Evolutionary conservation across 2,329 filamentous ascomycete species (phyloP).

Genomic region (Colletotrichum sojae): DNA sequence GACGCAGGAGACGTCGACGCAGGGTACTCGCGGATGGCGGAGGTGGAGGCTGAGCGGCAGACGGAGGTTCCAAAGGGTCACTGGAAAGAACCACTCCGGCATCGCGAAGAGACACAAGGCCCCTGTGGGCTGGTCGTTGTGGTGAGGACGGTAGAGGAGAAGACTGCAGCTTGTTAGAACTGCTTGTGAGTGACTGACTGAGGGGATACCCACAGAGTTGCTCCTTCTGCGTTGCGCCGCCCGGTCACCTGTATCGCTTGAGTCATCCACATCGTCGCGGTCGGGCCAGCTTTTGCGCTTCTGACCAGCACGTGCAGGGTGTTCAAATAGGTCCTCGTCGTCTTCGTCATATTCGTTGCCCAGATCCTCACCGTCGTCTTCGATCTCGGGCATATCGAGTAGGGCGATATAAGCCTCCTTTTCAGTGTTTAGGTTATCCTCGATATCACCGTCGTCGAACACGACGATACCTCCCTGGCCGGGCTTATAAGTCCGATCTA

Average conservation of each 20-base stretch:
- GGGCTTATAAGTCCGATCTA: slow-evolving; percentile 80
- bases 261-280: slow-evolving; percentile 74
- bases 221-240: slow-evolving; percentile 87
- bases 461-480: slow-evolving; percentile 91
- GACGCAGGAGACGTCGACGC: slow-evolving; percentile 78
- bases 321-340: slow-evolving; percentile 58
- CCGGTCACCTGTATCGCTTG: slow-evolving; percentile 80
- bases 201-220: slow-evolving; percentile 77
- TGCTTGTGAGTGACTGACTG: background rate
- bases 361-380: slow-evolving; percentile 77
- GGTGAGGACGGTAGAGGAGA: slow-evolving; percentile 77
- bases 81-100: slow-evolving; percentile 62
- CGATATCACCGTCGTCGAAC: slow-evolving; percentile 96
- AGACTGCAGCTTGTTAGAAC: slow-evolving; percentile 61
- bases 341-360: slow-evolving; percentile 71
- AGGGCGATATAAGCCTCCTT: slow-evolving; percentile 88
- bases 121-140: slow-evolving; percentile 70
- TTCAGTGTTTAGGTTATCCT: slow-evolving; percentile 82
- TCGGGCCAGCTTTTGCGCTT: slow-evolving; percentile 88
- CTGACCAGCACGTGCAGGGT: slow-evolving; percentile 63
- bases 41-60: slow-evolving; percentile 70
- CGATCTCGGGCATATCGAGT: slow-evolving; percentile 90
- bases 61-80: slow-evolving; percentile 67
- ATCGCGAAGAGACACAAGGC: slow-evolving; percentile 70
- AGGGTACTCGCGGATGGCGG: slow-evolving; percentile 80